phyloP scores from a whole-genome alignment of 306 rosid species.

The Medicago truncatula region MtrunA17r5.0-ANR NC_053043.1:10651501-10652000 shows the following conservation, averaged over 20 bases:
- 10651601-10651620: conserved; percentile 77
- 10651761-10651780: conserved; percentile 26
- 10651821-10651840: conserved; percentile 2
- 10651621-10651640: conserved; percentile 82
- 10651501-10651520: conserved; percentile 83
- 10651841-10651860: conserved; percentile 14
- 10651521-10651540: conserved; percentile 65
- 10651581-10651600: conserved; percentile 77
- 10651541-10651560: conserved; percentile 61
- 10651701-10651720: conserved; percentile 94
- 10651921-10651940: conserved; percentile 83
- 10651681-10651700: conserved; percentile 86
- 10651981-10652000: conserved; percentile 39
- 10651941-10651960: conserved; percentile 97
- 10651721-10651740: conserved; percentile 92
- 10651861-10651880: conserved; percentile 12
- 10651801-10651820: conserved; percentile 15
- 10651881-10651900: conserved; percentile 11
- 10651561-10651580: conserved; percentile 73
- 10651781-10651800: conserved; percentile 29
- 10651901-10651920: conserved; percentile 47
- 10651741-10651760: conserved; percentile 80
- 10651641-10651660: conserved; percentile 73
- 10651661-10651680: conserved; percentile 75
- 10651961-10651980: conserved; percentile 69